phyloP scores from a whole-genome alignment of 164 flowering plant genomes.

The Amborella trichopoda region DNA sequence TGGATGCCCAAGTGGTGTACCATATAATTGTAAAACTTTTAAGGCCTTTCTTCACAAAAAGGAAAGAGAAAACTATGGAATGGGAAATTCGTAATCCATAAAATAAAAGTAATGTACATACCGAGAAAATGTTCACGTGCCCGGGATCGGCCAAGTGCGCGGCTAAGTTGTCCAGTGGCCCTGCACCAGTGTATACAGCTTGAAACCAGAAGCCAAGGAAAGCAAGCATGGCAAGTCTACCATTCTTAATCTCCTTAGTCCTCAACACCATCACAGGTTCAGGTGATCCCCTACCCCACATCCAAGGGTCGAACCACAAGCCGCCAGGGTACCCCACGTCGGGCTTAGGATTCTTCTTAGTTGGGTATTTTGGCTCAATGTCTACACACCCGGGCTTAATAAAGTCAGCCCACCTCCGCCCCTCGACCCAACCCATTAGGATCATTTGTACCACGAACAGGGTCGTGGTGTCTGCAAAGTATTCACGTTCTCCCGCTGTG shows the following conservation, averaged over 20 bases:
- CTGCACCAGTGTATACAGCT: conserved; percentile 67
- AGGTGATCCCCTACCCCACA: conserved; percentile 92
- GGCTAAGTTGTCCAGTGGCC: conserved; percentile 60
- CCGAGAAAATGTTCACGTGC: conserved; percentile 76
- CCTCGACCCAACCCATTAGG: conserved; percentile 90
- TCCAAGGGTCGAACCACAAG: conserved; percentile 68
- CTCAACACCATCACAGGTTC: conserved; percentile 84
- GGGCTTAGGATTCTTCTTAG: conserved; percentile 39
- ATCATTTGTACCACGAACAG: conserved; percentile 53
- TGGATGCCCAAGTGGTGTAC: too few species aligned
- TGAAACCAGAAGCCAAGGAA: conserved; percentile 76
- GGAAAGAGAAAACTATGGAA: too few species aligned
- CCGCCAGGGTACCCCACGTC: conserved; percentile 97
- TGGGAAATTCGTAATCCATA: too few species aligned
- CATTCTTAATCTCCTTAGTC: conserved; percentile 91
- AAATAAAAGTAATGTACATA: conserved; percentile 10
- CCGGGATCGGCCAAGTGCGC: conserved; percentile 88
- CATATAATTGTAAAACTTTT: too few species aligned
- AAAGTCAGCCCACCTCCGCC: conserved; percentile 80
- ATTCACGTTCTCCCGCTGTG: conserved; percentile 57
- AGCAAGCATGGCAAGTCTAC: conserved; percentile 81
- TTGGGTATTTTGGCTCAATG: conserved; percentile 53
- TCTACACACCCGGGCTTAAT: conserved; percentile 69
- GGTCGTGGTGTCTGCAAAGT: conserved; percentile 67
- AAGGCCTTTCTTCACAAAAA: too few species aligned